These are phyloP conservation scores for Madurella mycetomatis DNA, from an alignment of 2,329 filamentous ascomycete genomes.

Conservation along the genomic window DNA sequence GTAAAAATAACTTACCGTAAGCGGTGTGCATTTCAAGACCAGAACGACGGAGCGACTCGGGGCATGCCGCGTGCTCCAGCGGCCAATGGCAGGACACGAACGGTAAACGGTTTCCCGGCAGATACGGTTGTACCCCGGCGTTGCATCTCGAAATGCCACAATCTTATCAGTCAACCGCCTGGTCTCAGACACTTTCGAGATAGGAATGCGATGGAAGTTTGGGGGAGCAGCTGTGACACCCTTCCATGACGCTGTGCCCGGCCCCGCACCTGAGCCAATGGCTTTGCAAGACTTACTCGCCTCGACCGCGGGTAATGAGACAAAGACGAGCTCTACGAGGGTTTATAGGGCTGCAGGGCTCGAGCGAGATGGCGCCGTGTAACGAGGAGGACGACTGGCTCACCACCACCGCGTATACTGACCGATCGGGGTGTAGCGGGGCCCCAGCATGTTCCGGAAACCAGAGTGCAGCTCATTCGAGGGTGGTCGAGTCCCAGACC, in stretches of 20 bases:
- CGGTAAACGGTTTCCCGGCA: background rate
- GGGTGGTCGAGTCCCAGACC: background rate
- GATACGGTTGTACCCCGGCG: background rate
- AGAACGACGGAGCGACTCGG: no score
- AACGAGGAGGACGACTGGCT: background rate
- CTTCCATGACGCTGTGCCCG: no score
- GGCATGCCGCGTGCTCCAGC: background rate
- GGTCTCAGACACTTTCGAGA: background rate
- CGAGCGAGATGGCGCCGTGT: conserved; percentile 9
- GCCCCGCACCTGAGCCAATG: background rate
- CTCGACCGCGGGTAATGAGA: no score
- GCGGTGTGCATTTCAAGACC: no score
- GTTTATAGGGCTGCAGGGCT: conserved; percentile 20
- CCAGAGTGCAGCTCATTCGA: background rate
- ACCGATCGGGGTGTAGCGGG: no score
- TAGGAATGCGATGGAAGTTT: background rate
- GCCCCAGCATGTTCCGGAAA: background rate
- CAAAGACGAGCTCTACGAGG: no score
- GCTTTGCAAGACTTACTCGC: background rate
- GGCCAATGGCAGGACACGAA: background rate
- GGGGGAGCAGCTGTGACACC: no score
- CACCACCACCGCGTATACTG: background rate
- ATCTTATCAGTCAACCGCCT: no score
- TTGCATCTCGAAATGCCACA: background rate
- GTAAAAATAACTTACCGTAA: background rate